Percentiles rank a stretch among this genome's conserved stretches.
Evolutionary conservation across 768 basidiomycete genomes (phyloP).

Genomic region (Amanita jacksonii): DNA sequence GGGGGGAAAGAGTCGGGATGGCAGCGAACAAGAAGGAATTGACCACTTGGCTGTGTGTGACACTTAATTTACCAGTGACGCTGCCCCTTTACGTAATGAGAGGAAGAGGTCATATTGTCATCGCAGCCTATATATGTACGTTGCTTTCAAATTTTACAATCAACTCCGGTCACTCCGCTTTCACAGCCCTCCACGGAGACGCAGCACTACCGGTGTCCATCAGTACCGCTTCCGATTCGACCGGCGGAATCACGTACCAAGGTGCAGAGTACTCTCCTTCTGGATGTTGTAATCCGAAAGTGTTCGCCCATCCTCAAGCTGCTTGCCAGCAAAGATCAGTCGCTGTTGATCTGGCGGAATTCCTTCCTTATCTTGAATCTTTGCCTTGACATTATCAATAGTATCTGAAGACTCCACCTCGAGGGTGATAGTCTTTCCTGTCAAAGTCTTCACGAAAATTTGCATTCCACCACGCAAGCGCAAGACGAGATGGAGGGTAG

Average conservation of each 20-base stretch:
- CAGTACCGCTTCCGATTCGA: constrained; percentile 7
- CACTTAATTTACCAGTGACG: constrained; percentile 17
- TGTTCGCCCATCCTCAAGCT: constrained; percentile 83
- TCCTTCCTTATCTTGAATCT: constrained; percentile 71
- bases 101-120: too few relatives aligned
- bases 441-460: constrained; percentile 36
- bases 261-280: constrained; percentile 56
- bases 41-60: constrained; percentile 15
- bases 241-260: constrained; percentile 21
- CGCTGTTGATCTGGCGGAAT: constrained; percentile 33
- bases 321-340: constrained; percentile 82
- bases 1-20: constrained; percentile 12
- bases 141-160: too few relatives aligned
- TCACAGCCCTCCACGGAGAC: constrained; percentile 31
- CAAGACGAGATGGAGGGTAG: constrained; percentile 40
- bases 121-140: too few relatives aligned
- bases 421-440: constrained; percentile 57
- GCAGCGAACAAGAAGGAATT: constrained; percentile 13
- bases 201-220: constrained; percentile 22
- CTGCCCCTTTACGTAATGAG: constrained; percentile 4
- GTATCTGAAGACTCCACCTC: constrained; percentile 71
- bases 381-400: constrained; percentile 66
- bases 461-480: constrained; percentile 25
- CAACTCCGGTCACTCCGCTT: too few relatives aligned
- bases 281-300: constrained; percentile 63